A percentile compares a stretch with the other conserved stretches of the same genome.
phyloP scores from a whole-genome alignment of 1,284 basidiomycete genomes.

The Acaromyces ingoldii region DNA sequence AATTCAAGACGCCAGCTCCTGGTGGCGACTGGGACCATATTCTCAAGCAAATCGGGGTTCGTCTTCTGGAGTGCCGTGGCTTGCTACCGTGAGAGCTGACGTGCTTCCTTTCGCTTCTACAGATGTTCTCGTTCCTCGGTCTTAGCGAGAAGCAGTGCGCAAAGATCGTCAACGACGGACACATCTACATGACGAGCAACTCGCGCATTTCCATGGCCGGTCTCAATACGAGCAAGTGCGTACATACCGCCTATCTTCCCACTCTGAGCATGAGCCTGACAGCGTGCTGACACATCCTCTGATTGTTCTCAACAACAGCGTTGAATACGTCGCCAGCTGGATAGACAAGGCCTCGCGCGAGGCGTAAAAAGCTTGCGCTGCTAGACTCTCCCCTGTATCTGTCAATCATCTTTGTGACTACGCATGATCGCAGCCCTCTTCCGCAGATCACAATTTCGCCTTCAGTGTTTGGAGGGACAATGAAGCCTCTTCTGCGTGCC shows the following conservation, averaged over 20 bases:
- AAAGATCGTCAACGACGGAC: slow-evolving; percentile 68
- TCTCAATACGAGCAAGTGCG: slow-evolving; percentile 68
- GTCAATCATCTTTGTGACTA: too few relatives aligned
- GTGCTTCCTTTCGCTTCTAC: too few relatives aligned
- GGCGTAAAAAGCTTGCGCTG: too few relatives aligned
- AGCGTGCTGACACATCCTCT: background rate
- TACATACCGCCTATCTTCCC: background rate
- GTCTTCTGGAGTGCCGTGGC: slow-evolving; percentile 7
- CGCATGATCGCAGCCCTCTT: too few relatives aligned
- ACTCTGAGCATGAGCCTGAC: too few relatives aligned
- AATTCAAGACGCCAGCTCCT: slow-evolving; percentile 72
- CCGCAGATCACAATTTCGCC: too few relatives aligned
- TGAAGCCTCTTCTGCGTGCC: too few relatives aligned
- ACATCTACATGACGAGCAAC: slow-evolving; percentile 81
- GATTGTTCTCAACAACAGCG: slow-evolving; percentile 1
- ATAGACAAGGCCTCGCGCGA: slow-evolving; percentile 47
- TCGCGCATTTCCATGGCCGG: slow-evolving; percentile 87
- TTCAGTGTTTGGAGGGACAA: too few relatives aligned
- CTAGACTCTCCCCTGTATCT: too few relatives aligned
- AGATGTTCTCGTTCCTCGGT: slow-evolving; percentile 48
- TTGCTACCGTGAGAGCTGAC: too few relatives aligned
- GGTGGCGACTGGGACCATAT: slow-evolving; percentile 68
- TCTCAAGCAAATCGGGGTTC: slow-evolving; percentile 42
- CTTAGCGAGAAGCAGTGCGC: slow-evolving; percentile 60
- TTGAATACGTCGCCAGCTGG: slow-evolving; percentile 46